Evolutionary conservation across 495 filamentous ascomycete genomes (phyloP).

Genomic region (Hamigera avellanea): DNA sequence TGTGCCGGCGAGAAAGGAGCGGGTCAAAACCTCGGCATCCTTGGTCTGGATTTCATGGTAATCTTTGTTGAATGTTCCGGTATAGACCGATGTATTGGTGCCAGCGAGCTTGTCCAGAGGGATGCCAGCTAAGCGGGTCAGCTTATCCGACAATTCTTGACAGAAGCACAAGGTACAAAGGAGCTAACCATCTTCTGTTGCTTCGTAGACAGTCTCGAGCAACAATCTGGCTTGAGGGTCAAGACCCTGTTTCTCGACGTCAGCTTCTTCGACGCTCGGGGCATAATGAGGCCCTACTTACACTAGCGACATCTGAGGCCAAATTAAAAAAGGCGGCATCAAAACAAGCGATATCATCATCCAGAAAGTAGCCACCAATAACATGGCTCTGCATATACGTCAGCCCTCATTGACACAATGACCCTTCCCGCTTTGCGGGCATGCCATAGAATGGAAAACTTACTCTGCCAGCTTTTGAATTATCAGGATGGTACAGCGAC

Average conservation of each 20-base stretch:
- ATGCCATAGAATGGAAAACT: no score
- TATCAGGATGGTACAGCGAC: constrained; percentile 9
- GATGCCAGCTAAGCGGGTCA: constrained; percentile 19
- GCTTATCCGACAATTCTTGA: neutral
- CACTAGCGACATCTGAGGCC: constrained; percentile 20
- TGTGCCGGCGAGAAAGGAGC: constrained; percentile 23
- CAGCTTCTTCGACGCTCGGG: constrained; percentile 1
- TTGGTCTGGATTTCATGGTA: constrained; percentile 6
- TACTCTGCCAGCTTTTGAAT: constrained; percentile 3
- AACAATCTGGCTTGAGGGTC: constrained; percentile 32
- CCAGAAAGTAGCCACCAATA: constrained; percentile 18
- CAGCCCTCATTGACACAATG: neutral
- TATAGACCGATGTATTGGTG: constrained; percentile 15
- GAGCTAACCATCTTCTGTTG: constrained; percentile 35
- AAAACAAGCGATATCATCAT: constrained; percentile 18
- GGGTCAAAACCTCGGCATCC: constrained; percentile 10
- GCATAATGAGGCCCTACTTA: neutral
- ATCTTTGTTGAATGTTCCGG: constrained; percentile 22
- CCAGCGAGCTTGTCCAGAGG: constrained; percentile 13
- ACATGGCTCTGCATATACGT: neutral
- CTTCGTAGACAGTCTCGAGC: constrained; percentile 43
- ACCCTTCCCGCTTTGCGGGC: no score
- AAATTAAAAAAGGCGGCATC: constrained; percentile 39
- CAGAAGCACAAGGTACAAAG: no score
- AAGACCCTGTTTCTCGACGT: constrained; percentile 17